These are phyloP conservation scores for Ophiostoma triangulosporum DNA, from an alignment of 2,329 filamentous ascomycete genomes.

Conservation along the genomic window DNA sequence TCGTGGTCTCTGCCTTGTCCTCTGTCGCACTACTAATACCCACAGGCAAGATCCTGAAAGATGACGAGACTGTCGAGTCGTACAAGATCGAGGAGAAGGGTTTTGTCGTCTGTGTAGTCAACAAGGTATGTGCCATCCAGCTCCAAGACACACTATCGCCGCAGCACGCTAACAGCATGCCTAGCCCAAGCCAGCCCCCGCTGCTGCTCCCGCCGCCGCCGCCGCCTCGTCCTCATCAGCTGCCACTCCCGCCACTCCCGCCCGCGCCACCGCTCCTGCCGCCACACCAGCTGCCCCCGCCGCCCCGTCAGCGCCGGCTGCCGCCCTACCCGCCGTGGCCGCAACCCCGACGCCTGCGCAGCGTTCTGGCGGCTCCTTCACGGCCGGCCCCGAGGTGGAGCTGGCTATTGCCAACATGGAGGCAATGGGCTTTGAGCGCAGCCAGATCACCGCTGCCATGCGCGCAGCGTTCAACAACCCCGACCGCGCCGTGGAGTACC, in stretches of 20 bases:
- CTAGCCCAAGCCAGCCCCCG: constrained; percentile 56
- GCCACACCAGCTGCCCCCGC: constrained; percentile 38
- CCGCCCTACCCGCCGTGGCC: constrained; percentile 22
- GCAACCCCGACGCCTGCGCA: constrained; percentile 40
- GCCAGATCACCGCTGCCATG: constrained; percentile 86
- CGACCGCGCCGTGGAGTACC: constrained; percentile 91
- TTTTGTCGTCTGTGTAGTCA: constrained; percentile 96
- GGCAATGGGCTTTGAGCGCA: constrained; percentile 85
- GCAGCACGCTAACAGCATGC: background rate
- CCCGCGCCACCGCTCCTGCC: constrained; percentile 29
- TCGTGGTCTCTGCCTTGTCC: background rate
- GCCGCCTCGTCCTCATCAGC: constrained; percentile 35
- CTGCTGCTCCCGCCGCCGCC: constrained; percentile 28
- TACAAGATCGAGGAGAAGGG: constrained; percentile 99
- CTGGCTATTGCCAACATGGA: constrained; percentile 86
- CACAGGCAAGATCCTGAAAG: constrained; percentile 91
- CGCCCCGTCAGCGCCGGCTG: constrained; percentile 30
- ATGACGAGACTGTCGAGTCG: constrained; percentile 89
- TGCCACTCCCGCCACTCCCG: constrained; percentile 49
- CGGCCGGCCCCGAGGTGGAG: constrained; percentile 70
- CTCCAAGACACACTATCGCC: background rate
- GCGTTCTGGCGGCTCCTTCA: constrained; percentile 45
- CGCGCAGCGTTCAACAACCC: constrained; percentile 94
- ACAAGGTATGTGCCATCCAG: constrained; percentile 53
- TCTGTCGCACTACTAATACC: background rate